Evolutionary conservation across 257 asterid species (phyloP).

Genomic region (Jacaranda mimosifolia): DNA sequence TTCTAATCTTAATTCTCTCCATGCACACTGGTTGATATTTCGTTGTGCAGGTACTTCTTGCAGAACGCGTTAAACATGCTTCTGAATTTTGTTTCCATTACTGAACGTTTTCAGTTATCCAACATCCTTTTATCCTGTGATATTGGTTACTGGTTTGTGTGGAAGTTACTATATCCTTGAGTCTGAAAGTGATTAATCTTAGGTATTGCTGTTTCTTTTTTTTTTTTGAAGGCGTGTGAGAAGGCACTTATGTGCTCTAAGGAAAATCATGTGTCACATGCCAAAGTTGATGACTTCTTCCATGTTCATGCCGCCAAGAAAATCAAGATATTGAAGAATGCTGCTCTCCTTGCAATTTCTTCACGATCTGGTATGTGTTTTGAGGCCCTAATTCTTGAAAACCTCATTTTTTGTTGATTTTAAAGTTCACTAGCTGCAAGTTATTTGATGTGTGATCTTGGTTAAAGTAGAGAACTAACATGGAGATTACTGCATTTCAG

Average conservation of each 20-base stretch:
- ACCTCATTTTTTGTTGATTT: slow-evolving; percentile 18
- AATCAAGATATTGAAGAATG: slow-evolving; percentile 64
- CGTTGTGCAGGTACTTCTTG: neutral
- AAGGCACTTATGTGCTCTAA: slow-evolving; percentile 61
- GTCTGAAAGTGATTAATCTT: slow-evolving; percentile 17
- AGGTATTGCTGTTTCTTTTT: slow-evolving; percentile 22
- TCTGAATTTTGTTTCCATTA: neutral
- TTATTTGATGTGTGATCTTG: neutral
- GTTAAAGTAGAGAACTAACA: slow-evolving; percentile 21
- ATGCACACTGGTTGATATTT: neutral
- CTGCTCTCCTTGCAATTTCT: slow-evolving; percentile 57
- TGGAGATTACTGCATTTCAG: slow-evolving; percentile 6
- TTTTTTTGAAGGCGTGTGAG: slow-evolving; percentile 70
- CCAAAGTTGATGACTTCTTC: slow-evolving; percentile 38
- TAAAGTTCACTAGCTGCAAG: slow-evolving; percentile 18
- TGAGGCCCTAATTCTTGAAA: slow-evolving; percentile 25
- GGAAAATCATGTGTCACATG: slow-evolving; percentile 28
- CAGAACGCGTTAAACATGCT: neutral
- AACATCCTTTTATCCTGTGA: slow-evolving; percentile 3
- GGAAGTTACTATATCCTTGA: slow-evolving; percentile 3
- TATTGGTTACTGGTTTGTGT: slow-evolving; percentile 12
- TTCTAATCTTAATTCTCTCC: too few relatives aligned
- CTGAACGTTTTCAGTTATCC: slow-evolving; percentile 13
- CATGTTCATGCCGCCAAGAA: slow-evolving; percentile 45
- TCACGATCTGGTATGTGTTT: slow-evolving; percentile 69